phyloP scores from a whole-genome alignment of 805 yeast species.

The Brettanomyces sp. region DNA sequence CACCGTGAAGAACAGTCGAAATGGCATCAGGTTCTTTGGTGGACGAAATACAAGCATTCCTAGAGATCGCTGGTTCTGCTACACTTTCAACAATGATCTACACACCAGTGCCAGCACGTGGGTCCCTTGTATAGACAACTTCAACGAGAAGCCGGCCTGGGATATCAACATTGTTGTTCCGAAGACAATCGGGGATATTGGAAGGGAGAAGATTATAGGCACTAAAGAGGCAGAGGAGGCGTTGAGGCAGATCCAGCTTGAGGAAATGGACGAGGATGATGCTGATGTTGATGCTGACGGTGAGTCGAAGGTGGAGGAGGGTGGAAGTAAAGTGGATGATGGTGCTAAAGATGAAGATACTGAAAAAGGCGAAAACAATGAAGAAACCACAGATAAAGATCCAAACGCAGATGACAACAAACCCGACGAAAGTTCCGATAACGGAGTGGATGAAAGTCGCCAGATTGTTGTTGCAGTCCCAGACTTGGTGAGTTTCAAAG shows the following conservation, averaged over 20 bases:
- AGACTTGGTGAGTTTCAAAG: slow-evolving; percentile 56
- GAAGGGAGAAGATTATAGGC: slow-evolving; percentile 34
- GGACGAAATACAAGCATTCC: slow-evolving; percentile 39
- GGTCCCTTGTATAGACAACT: slow-evolving; percentile 91
- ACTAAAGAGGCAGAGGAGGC: slow-evolving; percentile 26
- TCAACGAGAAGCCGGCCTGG: slow-evolving; percentile 90
- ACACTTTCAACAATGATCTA: slow-evolving; percentile 69
- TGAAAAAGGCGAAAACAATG: neutral
- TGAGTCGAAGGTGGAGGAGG: slow-evolving; percentile 1
- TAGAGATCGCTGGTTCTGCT: slow-evolving; percentile 65
- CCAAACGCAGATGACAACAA: too few relatives aligned
- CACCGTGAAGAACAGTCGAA: slow-evolving; percentile 50
- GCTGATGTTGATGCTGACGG: slow-evolving; percentile 10
- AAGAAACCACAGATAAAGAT: slow-evolving; percentile 1
- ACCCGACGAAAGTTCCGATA: slow-evolving; percentile 20
- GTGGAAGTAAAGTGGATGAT: too few relatives aligned
- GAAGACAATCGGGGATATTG: slow-evolving; percentile 65
- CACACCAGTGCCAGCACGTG: slow-evolving; percentile 87
- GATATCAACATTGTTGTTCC: slow-evolving; percentile 82
- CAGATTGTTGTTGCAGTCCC: slow-evolving; percentile 65
- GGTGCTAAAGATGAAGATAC: too few relatives aligned
- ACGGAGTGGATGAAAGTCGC: slow-evolving; percentile 31
- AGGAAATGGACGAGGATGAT: slow-evolving; percentile 28
- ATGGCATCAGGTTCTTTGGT: slow-evolving; percentile 72
- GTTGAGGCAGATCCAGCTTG: slow-evolving; percentile 16